Evolutionary conservation across 1,284 basidiomycete genomes (phyloP).

Genomic region (Cutaneotrichosporon sp.): DNA sequence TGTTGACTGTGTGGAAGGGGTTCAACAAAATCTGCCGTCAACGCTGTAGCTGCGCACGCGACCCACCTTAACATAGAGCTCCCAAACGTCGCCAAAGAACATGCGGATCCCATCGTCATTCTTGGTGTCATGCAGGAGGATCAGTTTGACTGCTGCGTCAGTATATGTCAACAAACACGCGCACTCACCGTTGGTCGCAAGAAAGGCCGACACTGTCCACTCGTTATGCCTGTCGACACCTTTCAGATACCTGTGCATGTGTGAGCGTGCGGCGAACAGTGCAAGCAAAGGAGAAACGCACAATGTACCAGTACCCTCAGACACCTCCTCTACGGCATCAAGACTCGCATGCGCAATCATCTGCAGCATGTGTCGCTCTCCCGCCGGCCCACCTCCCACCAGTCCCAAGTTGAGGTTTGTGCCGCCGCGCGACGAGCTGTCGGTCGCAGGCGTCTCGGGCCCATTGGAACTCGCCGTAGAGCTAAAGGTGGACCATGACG

Average conservation of each 20-base stretch:
- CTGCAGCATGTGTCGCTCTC: conserved; percentile 85
- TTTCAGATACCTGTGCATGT: conserved; percentile 90
- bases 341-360: conserved; percentile 93
- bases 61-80: conserved; percentile 83
- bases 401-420: conserved; percentile 8
- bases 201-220: conserved; percentile 90
- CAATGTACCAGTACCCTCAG: conserved; percentile 79
- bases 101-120: conserved; percentile 89
- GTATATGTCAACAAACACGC: background rate
- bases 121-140: conserved; percentile 84
- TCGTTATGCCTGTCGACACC: conserved; percentile 93
- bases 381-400: conserved; percentile 4
- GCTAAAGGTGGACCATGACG: conserved; percentile 47
- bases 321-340: conserved; percentile 84
- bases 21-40: conserved; percentile 69
- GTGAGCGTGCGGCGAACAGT: too few relatives aligned
- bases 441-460: background rate
- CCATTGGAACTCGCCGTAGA: conserved; percentile 1
- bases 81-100: conserved; percentile 92
- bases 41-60: background rate
- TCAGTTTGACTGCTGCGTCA: conserved; percentile 58
- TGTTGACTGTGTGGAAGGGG: conserved; percentile 87
- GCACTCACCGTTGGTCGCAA: conserved; percentile 81
- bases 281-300: conserved; percentile 50
- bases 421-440: too few relatives aligned